Percentiles rank a stretch among this genome's conserved stretches.
Conservation (phyloP, 73 alveolate species). For the Paramecium tetraurelia region DNA sequence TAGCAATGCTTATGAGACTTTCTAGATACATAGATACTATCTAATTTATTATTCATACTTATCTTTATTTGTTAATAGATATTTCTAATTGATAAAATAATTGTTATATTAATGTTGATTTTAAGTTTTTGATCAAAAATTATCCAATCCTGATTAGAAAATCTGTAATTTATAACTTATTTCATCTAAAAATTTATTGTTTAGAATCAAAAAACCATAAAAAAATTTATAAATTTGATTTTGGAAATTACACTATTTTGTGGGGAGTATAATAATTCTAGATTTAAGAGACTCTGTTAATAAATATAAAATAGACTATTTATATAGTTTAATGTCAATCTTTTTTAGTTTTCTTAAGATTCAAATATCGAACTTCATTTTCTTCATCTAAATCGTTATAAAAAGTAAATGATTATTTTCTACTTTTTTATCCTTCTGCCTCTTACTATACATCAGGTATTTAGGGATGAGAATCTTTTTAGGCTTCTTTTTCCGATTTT, state of each 20-base stretch:
- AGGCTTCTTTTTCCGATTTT: background rate
- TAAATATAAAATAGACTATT: background rate
- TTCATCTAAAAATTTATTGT: too few species aligned
- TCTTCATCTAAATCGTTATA: slow-evolving; percentile 27
- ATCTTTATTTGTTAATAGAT: too few species aligned
- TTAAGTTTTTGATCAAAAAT: too few species aligned
- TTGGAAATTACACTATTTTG: background rate
- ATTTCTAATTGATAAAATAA: too few species aligned
- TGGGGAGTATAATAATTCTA: background rate
- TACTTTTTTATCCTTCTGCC: background rate
- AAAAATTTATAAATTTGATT: too few species aligned
- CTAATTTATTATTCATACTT: too few species aligned
- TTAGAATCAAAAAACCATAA: too few species aligned
- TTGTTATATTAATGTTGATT: too few species aligned
- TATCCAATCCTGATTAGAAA: too few species aligned
- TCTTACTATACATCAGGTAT: background rate
- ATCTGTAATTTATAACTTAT: too few species aligned
- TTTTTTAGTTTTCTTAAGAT: slow-evolving; percentile 7
- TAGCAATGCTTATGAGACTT: too few species aligned
- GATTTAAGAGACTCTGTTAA: background rate
- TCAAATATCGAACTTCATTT: background rate
- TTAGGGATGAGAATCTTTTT: background rate
- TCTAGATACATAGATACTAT: too few species aligned
- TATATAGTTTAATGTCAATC: background rate
- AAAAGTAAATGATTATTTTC: slow-evolving; percentile 48